Evolutionary conservation across 106 monocot genomes (phyloP).

Genomic region (Dendrobium catenatum): DNA sequence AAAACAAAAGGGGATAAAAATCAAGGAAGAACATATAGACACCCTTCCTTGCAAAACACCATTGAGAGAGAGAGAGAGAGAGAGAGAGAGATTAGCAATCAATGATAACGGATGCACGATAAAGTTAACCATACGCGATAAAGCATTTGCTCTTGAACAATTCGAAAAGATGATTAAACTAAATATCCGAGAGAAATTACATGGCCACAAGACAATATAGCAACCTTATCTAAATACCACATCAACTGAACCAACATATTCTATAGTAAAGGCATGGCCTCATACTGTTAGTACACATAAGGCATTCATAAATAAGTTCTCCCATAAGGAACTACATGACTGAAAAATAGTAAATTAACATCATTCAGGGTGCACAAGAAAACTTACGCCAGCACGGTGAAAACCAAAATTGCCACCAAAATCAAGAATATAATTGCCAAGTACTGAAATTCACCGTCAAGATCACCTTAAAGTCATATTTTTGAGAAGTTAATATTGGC

Average conservation of each 20-base stretch:
- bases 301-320: background rate
- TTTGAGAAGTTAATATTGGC: background rate
- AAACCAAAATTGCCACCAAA: conserved; percentile 77
- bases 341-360: background rate
- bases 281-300: background rate
- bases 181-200: too few relatives aligned
- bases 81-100: too few relatives aligned
- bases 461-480: conserved; percentile 16
- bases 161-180: too few relatives aligned
- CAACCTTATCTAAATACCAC: too few relatives aligned
- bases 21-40: background rate
- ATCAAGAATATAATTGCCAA: conserved; percentile 64
- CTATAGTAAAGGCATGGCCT: background rate
- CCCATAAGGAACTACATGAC: background rate
- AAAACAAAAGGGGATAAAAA: background rate
- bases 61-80: too few relatives aligned
- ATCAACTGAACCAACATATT: too few relatives aligned
- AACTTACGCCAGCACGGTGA: conserved; percentile 90
- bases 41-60: background rate
- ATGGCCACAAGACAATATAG: too few relatives aligned
- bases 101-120: too few relatives aligned
- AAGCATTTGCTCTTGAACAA: too few relatives aligned
- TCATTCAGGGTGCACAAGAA: background rate
- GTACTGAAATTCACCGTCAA: conserved; percentile 72
- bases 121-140: too few relatives aligned